Percentiles rank a stretch among this genome's conserved stretches.
These are phyloP conservation scores for Cairneyella variabilis DNA, from an alignment of 495 filamentous ascomycete species.

Conservation along the genomic window DNA sequence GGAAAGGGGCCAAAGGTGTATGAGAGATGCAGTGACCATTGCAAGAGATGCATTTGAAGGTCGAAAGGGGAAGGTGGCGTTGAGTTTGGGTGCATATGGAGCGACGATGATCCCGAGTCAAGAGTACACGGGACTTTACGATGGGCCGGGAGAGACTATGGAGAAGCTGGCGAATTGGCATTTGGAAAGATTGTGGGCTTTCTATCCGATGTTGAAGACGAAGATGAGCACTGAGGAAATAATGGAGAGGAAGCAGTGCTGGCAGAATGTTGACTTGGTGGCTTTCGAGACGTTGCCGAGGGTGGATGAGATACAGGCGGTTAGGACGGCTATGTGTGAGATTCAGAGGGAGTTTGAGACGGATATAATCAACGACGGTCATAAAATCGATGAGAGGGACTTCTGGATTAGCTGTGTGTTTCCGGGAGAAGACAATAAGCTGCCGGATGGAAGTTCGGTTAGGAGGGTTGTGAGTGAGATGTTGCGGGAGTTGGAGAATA, in stretches of 20 bases:
- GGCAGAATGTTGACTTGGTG: constrained; percentile 45
- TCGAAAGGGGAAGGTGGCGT: constrained; percentile 30
- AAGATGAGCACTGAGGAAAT: neutral
- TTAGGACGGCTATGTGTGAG: constrained; percentile 38
- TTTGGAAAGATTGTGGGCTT: constrained; percentile 44
- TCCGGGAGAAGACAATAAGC: constrained; percentile 38
- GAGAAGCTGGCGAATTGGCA: constrained; percentile 52
- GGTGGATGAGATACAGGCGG: constrained; percentile 55
- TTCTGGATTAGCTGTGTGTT: constrained; percentile 65
- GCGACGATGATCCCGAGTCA: constrained; percentile 58
- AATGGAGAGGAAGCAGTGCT: constrained; percentile 9
- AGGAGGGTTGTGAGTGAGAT: constrained; percentile 38
- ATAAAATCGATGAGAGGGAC: constrained; percentile 21
- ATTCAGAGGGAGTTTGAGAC: neutral
- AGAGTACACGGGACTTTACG: constrained; percentile 62
- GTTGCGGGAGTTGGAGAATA: constrained; percentile 7
- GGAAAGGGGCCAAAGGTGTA: constrained; percentile 17
- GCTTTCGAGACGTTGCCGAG: constrained; percentile 63
- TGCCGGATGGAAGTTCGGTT: constrained; percentile 43
- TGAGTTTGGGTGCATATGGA: constrained; percentile 62
- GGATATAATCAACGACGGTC: too few relatives aligned
- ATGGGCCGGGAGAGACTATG: constrained; percentile 37
- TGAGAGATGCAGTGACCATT: constrained; percentile 9
- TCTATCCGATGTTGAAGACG: constrained; percentile 21
- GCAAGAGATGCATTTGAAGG: constrained; percentile 6